phyloP scores from a whole-genome alignment of 306 rosid species.

The Prunus mira region DNA sequence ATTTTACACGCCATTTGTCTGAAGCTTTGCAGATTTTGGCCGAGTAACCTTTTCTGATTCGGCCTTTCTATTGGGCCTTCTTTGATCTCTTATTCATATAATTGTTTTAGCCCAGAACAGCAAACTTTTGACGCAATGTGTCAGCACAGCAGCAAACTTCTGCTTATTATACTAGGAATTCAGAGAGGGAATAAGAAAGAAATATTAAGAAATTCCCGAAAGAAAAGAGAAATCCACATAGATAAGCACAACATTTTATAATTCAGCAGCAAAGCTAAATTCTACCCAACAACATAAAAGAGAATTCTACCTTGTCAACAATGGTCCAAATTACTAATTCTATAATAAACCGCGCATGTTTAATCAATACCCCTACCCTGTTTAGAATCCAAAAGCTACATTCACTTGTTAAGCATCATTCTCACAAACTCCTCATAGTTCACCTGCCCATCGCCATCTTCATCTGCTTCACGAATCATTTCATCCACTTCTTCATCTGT shows the following conservation, averaged over 20 bases:
- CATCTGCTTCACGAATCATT: slow-evolving; percentile 28
- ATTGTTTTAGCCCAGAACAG: too few relatives aligned
- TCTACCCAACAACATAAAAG: background rate
- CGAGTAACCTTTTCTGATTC: too few relatives aligned
- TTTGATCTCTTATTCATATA: too few relatives aligned
- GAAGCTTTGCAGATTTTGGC: too few relatives aligned
- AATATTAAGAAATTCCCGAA: background rate
- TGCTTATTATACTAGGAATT: too few relatives aligned
- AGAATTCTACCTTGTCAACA: background rate
- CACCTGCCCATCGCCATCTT: slow-evolving; percentile 33
- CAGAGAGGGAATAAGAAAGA: too few relatives aligned
- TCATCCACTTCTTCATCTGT: slow-evolving; percentile 31
- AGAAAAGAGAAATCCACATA: background rate
- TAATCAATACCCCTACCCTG: background rate
- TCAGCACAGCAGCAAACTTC: too few relatives aligned
- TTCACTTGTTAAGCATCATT: slow-evolving; percentile 28
- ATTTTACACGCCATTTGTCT: too few relatives aligned
- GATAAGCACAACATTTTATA: slow-evolving; percentile 1
- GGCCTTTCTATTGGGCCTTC: too few relatives aligned
- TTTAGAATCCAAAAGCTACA: background rate
- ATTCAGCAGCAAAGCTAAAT: background rate
- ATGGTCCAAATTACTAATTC: slow-evolving; percentile 9
- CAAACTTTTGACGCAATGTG: too few relatives aligned
- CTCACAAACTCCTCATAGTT: slow-evolving; percentile 33
- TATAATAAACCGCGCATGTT: background rate